Evolutionary conservation across 169 alveolate genomes (phyloP), one percentile per base, ranked within the genome.

Genomic region (Perkinsus chesapeaki): DNA sequence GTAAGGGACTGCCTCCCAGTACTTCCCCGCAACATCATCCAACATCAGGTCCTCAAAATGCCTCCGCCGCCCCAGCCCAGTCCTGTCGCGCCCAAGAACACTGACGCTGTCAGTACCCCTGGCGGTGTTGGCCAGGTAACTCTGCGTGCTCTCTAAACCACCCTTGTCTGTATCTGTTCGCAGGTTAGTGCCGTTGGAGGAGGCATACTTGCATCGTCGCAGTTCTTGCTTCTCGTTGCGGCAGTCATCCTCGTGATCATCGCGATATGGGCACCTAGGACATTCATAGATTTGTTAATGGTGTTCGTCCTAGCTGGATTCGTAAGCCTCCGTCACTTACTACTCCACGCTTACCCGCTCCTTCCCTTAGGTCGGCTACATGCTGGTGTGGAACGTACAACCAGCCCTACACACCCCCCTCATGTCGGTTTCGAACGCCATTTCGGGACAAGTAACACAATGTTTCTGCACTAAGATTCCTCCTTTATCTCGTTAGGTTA

Each of bases 361-460:
- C 73, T 96, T 98, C 48, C 96, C 96, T 34, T 94, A 94, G 39
- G 97, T 95, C 73, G 98, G 98, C 31, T 97, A 97, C 92, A 92
- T 96, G 95, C 95, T 96, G 36, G 96, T 97, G 91, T 97, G 98
- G 98, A 96, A 96, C 43, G 99, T 98, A 38, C 94, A 97, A 19
- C 98, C 98, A 38, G 98, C 99, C 0, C 92, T 98, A 48, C 99
- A 98, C 94, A 96, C 98, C 38, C 99, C 99, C 27, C 91, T 97
- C 91, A 97, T 97, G 99, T 60, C 82, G 82, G 82, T 60, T 34
- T 60, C 82, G 37, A 60, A 60, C 82, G 82, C 82, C 23, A 60
- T 60, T 34, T 60, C 82, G 23, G 82, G 82, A 7, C 82, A 60
- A 34, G 82, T 60, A 60, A 34, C 7, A 23, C 27, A 3, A 27